Conservation (phyloP, 2,329 filamentous ascomycete genomes). For the Botrytis elliptica region DNA sequence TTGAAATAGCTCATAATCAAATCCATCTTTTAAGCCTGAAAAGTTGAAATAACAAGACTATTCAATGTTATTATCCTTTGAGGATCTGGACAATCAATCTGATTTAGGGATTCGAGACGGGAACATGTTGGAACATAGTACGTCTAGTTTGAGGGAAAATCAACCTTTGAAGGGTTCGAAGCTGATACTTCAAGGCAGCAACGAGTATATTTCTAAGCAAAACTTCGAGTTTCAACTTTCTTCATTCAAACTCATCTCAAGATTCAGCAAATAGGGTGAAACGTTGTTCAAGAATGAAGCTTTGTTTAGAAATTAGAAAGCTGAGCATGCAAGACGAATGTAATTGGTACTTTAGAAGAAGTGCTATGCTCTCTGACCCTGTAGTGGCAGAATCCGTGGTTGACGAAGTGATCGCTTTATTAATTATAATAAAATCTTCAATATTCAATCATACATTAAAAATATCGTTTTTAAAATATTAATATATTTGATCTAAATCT, state of each 20-base stretch:
- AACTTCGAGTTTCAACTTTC: not conserved
- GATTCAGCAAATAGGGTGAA: not conserved
- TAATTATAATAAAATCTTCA: too few species aligned
- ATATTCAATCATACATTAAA: too few species aligned
- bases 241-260: not conserved
- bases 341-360: not conserved
- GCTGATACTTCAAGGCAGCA: not conserved
- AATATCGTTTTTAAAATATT: too few species aligned
- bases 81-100: not conserved
- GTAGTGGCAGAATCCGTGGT: too few species aligned
- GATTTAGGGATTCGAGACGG: not conserved
- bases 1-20: not conserved
- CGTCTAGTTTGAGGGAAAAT: not conserved
- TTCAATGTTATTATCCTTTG: not conserved
- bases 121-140: not conserved
- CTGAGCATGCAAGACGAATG: not conserved
- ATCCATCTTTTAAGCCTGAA: not conserved
- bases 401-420: too few species aligned
- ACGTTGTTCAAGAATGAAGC: not conserved
- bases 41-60: not conserved
- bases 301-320: not conserved
- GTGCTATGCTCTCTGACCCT: too few species aligned
- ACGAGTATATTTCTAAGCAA: not conserved
- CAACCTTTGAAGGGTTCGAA: not conserved
- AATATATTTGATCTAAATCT: too few species aligned